A percentile compares a stretch with the other conserved stretches of the same genome.
Evolutionary conservation across 129 eudicot species (phyloP).

Genomic region (Kitagawia praeruptora): DNA sequence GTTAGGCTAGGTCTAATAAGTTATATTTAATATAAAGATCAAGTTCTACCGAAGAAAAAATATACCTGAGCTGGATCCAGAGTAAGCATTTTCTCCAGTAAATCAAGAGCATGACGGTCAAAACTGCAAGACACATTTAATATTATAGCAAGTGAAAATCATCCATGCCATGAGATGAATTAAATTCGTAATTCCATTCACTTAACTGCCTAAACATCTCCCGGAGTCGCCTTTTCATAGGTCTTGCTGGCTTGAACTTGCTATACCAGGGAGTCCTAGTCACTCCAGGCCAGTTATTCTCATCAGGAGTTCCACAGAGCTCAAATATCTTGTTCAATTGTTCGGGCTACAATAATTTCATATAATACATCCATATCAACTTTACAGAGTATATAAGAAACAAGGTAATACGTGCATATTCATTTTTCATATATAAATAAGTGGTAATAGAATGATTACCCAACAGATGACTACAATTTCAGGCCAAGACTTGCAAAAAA

Average conservation of each 20-base stretch:
- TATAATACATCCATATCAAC: neutral
- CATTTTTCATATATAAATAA: neutral
- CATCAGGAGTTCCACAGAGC: conserved; percentile 96
- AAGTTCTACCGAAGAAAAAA: conserved; percentile 1
- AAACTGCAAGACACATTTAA: conserved; percentile 37
- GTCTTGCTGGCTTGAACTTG: conserved; percentile 82
- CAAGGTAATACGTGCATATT: neutral
- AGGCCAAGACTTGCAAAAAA: neutral
- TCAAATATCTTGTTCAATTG: conserved; percentile 82
- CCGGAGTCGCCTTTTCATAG: conserved; percentile 66
- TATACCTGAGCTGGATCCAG: conserved; percentile 94
- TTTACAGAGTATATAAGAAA: neutral
- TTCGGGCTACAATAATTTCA: conserved; percentile 55
- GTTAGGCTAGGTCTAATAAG: neutral
- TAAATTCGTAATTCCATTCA: conserved; percentile 8
- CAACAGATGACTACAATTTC: neutral
- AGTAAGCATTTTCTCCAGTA: conserved; percentile 85
- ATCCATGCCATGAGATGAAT: neutral
- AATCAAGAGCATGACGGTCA: conserved; percentile 84
- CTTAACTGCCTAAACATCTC: conserved; percentile 86
- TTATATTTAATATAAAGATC: neutral
- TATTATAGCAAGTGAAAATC: neutral
- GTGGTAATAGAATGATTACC: neutral
- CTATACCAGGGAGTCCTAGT: conserved; percentile 84
- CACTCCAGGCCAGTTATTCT: conserved; percentile 90